Percentiles rank a stretch among this genome's conserved stretches.
These are phyloP conservation scores for Juncus effusus DNA, from an alignment of 176 grass and related monocot species.

Conservation along the genomic window DNA sequence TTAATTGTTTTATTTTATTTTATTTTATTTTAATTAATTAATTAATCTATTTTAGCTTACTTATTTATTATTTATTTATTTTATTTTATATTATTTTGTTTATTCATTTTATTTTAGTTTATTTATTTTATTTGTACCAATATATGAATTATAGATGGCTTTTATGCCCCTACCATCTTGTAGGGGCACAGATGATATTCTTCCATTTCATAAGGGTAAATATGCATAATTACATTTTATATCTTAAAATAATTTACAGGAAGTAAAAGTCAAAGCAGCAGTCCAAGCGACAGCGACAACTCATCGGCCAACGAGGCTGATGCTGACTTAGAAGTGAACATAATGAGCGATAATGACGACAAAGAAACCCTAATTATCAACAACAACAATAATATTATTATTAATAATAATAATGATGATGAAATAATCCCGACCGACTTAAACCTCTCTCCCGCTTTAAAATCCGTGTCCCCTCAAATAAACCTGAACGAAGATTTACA, in stretches of 20 bases:
- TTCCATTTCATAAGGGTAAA: too few species aligned
- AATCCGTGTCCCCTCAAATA: conserved; percentile 43
- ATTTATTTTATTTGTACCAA: too few species aligned
- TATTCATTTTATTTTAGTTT: neutral
- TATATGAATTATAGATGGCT: too few species aligned
- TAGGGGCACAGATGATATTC: too few species aligned
- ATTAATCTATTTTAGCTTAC: too few species aligned
- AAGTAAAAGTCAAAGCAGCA: conserved; percentile 70
- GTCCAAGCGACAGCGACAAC: conserved; percentile 83
- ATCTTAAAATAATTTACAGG: too few species aligned
- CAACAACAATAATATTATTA: too few species aligned
- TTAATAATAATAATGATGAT: neutral
- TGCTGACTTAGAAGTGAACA: conserved; percentile 91
- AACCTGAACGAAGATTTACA: conserved; percentile 48
- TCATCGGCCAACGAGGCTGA: conserved; percentile 77
- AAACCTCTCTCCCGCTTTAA: conserved; percentile 46
- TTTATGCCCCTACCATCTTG: too few species aligned
- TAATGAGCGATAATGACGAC: conserved; percentile 80
- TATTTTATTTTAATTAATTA: too few species aligned
- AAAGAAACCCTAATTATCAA: conserved; percentile 24
- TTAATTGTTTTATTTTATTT: too few species aligned
- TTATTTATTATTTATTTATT: too few species aligned
- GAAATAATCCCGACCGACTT: conserved; percentile 43
- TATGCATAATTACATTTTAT: too few species aligned
- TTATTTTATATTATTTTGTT: neutral